phyloP scores from a whole-genome alignment of 495 filamentous ascomycete species.

The Cenococcum geophilum region DNA sequence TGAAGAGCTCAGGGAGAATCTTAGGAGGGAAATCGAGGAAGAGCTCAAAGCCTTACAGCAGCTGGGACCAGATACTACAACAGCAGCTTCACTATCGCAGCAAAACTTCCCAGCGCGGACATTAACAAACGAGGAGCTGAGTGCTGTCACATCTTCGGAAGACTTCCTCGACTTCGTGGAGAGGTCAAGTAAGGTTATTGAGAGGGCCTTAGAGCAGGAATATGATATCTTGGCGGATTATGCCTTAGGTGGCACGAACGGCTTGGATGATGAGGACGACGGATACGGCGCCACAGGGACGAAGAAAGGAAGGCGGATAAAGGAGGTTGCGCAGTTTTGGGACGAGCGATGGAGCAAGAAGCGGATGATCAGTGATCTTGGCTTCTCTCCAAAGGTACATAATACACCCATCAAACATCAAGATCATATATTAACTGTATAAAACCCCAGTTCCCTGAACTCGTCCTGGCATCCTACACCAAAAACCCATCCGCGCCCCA shows the following conservation, averaged over 20 bases:
- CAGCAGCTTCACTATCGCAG: conserved; percentile 43
- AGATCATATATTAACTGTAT: conserved; percentile 11
- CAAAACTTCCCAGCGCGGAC: conserved; percentile 66
- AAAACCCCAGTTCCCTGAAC: conserved; percentile 67
- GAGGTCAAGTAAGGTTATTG: conserved; percentile 91
- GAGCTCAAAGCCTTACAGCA: conserved; percentile 69
- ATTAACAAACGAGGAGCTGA: conserved; percentile 78
- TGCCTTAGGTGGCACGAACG: conserved; percentile 65
- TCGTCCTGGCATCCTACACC: conserved; percentile 89
- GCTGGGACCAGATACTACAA: conserved; percentile 12
- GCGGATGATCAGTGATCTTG: conserved; percentile 86
- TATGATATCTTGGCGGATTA: conserved; percentile 97
- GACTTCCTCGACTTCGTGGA: conserved; percentile 96
- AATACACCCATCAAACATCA: background rate
- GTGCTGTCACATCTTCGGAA: conserved; percentile 82
- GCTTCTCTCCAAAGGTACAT: conserved; percentile 81
- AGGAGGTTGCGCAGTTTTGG: conserved; percentile 85
- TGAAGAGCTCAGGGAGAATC: conserved; percentile 77
- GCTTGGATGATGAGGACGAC: conserved; percentile 71
- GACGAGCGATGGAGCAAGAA: conserved; percentile 96
- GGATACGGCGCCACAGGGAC: conserved; percentile 53
- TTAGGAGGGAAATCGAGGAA: conserved; percentile 86
- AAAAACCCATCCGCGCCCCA: conserved; percentile 94
- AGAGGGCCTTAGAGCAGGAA: conserved; percentile 84
- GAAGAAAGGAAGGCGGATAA: conserved; percentile 72